These are phyloP conservation scores for Coemansia sp. DNA, from an alignment of 192 early-diverging fungal genomes.

Conservation along the genomic window DNA sequence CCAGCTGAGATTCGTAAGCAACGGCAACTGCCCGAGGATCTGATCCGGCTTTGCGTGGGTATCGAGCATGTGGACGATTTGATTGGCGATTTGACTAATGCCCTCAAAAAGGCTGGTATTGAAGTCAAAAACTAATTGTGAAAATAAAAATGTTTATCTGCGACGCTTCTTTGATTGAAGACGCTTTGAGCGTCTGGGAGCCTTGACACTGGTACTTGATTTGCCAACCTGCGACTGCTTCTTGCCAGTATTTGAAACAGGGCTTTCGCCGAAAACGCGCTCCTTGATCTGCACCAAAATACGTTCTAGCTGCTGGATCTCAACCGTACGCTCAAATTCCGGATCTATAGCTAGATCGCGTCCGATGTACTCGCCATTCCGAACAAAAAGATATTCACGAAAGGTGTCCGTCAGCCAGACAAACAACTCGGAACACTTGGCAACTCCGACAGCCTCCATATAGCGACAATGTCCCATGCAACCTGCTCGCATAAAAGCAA, in stretches of 20 bases:
- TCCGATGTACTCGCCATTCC: constrained; percentile 1
- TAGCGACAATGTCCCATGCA: background rate
- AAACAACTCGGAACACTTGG: background rate
- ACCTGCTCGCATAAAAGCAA: background rate
- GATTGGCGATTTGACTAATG: constrained; percentile 72
- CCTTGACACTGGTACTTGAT: too few species aligned
- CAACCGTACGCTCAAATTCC: background rate
- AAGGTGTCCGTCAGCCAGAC: background rate
- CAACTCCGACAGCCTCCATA: background rate
- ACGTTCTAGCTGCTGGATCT: background rate
- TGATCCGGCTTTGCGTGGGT: constrained; percentile 94
- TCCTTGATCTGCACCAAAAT: background rate
- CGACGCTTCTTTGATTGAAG: too few species aligned
- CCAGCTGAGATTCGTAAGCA: constrained; percentile 86
- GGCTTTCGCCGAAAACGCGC: background rate
- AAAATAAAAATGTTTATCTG: too few species aligned
- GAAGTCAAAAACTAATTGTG: constrained; percentile 23
- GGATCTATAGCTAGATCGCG: background rate
- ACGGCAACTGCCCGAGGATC: constrained; percentile 90
- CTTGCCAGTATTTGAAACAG: too few species aligned
- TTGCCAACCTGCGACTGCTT: too few species aligned
- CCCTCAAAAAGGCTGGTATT: constrained; percentile 66
- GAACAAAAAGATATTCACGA: background rate
- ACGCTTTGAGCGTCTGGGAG: too few species aligned
- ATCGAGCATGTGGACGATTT: constrained; percentile 95